These are phyloP conservation scores for Macrocybe gigantea DNA, from an alignment of 768 basidiomycete genomes.

Conservation along the genomic window DNA sequence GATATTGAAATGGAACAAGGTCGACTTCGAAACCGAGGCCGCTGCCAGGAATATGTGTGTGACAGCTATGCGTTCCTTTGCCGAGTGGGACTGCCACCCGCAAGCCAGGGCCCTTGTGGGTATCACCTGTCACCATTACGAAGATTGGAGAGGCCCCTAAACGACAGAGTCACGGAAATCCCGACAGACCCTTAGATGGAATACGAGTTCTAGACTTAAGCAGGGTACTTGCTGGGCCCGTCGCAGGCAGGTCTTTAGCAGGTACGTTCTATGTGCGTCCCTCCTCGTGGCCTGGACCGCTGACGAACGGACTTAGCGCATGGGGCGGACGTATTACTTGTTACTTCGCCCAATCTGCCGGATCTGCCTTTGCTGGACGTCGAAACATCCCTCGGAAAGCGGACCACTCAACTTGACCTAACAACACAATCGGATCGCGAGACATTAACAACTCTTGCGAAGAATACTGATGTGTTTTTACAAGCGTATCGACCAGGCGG, in stretches of 20 bases:
- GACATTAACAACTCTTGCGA: constrained; percentile 28
- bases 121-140: constrained; percentile 35
- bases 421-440: constrained; percentile 20
- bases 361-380: constrained; percentile 43
- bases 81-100: constrained; percentile 42
- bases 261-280: constrained; percentile 22
- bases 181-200: constrained; percentile 34
- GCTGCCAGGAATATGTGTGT: constrained; percentile 41
- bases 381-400: constrained; percentile 60
- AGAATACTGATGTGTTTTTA: constrained; percentile 50
- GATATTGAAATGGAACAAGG: constrained; percentile 33
- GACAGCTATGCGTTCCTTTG: constrained; percentile 41
- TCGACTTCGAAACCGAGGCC: constrained; percentile 43
- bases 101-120: constrained; percentile 37
- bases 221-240: constrained; percentile 53
- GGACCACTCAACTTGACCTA: constrained; percentile 56
- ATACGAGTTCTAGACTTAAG: constrained; percentile 55
- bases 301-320: constrained; percentile 29
- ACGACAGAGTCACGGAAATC: constrained; percentile 11
- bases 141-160: constrained; percentile 45
- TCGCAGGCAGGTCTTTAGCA: constrained; percentile 51
- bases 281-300: neutral
- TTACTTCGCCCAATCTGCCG: constrained; percentile 53
- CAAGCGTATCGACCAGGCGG: constrained; percentile 56
- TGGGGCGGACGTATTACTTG: constrained; percentile 50